Evolutionary conservation across 768 basidiomycete species (phyloP).

Genomic region (Collybia mongolica): DNA sequence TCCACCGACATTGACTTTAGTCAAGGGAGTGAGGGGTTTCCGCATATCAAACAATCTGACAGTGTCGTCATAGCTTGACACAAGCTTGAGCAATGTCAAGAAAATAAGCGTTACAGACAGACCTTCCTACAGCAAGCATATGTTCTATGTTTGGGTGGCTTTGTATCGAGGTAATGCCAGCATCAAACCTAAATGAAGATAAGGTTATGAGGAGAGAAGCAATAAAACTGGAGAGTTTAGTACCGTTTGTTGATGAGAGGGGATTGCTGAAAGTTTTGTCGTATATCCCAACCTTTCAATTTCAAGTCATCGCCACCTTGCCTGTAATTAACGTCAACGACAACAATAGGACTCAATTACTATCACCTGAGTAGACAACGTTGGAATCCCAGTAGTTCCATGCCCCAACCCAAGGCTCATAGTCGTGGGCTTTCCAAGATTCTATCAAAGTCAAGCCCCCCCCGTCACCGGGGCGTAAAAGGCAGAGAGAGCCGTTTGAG

Average conservation of each 20-base stretch:
- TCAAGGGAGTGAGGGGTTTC: slow-evolving; percentile 56
- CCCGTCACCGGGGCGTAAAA: slow-evolving; percentile 49
- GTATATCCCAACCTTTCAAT: slow-evolving; percentile 89
- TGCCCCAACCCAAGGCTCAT: slow-evolving; percentile 91
- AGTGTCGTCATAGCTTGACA: slow-evolving; percentile 73
- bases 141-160: slow-evolving; percentile 78
- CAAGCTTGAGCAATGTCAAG: background rate
- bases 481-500: slow-evolving; percentile 75
- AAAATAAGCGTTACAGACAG: slow-evolving; percentile 8
- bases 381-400: slow-evolving; percentile 88
- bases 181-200: slow-evolving; percentile 66
- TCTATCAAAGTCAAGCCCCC: slow-evolving; percentile 43
- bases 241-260: slow-evolving; percentile 75
- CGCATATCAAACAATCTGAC: slow-evolving; percentile 85
- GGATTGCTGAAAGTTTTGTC: slow-evolving; percentile 59
- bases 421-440: slow-evolving; percentile 87
- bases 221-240: background rate
- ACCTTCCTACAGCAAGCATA: slow-evolving; percentile 91
- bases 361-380: slow-evolving; percentile 79
- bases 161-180: slow-evolving; percentile 90
- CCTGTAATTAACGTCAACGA: background rate
- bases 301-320: slow-evolving; percentile 91
- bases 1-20: slow-evolving; percentile 72
- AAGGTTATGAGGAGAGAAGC: slow-evolving; percentile 3
- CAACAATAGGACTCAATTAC: background rate